Base-by-base conservation (phyloP, 192 early-diverging fungal genomes). In the Geosiphon pyriformis region DNA sequence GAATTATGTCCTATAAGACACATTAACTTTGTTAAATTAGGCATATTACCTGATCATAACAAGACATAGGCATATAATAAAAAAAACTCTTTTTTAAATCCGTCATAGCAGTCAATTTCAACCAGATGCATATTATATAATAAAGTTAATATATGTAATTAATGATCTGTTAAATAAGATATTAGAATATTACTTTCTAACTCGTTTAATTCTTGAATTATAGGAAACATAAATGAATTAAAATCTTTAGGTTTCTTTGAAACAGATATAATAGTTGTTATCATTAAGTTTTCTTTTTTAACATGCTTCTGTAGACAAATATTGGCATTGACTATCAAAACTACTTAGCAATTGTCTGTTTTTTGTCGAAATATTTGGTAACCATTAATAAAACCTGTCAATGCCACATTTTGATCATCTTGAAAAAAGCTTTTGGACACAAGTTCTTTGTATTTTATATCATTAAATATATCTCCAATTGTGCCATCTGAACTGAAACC, bases 311-410 rank as follows among this genome's bases (percentile, higher is more conserved):
- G 23, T 6, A 30, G 54, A 26, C 26, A 30, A 17, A 56, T 17
- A 26, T 56, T 56, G 4, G 54, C 54, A 18, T 56, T 55, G 6
- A 56, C 31, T 30, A 56, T 30, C 32, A 56, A 56, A 6, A 56
- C 1, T 17, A 56, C 1, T 31, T 3, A 56, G 18, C 54, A 56
- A 4, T 31, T 15, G 17, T 56, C 30, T 31, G 29, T 56, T 29
- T 56, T 56, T 56, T 56, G 54, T 27, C 15, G 8, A 56, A 56
- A 56, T 1, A 56, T 56, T 26, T 56, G 54, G 20, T 56, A 56
- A 32, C 54, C 29, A 56, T 56, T 31, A 27, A 56, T 0, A 29
- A 31, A 56, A 1, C 7, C 29, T 26, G 27, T 29, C 32, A 56
- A 56, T 26, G 54, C 54, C 18, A 56, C 15, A 56, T 56, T n/a